Evolutionary conservation across 805 yeast genomes (phyloP).

Genomic region (Candida insectalens): DNA sequence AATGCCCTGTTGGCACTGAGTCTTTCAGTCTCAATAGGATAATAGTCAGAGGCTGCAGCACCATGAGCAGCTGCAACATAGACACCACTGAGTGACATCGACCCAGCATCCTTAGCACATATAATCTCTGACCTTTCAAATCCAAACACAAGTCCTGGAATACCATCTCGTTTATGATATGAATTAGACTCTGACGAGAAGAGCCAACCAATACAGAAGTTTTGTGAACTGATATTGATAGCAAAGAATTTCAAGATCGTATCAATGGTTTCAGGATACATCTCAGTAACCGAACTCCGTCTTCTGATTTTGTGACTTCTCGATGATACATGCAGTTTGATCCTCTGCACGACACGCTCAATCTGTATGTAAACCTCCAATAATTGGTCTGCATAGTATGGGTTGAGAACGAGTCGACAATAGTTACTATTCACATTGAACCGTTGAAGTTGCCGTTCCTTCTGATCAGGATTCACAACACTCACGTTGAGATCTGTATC

Average conservation of each 20-base stretch:
- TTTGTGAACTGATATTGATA: constrained; percentile 49
- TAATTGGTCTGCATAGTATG: constrained; percentile 25
- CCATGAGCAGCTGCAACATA: constrained; percentile 69
- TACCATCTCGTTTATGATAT: constrained; percentile 2
- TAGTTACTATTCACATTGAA: constrained; percentile 50
- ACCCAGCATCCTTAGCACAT: constrained; percentile 52
- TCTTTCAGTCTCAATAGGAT: constrained; percentile 33
- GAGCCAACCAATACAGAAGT: constrained; percentile 73
- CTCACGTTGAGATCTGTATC: constrained; percentile 38
- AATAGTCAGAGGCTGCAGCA: constrained; percentile 34
- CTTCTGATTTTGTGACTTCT: background rate
- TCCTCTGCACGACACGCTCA: background rate
- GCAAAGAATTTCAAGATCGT: constrained; percentile 31
- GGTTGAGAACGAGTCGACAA: constrained; percentile 49
- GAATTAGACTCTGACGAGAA: constrained; percentile 35
- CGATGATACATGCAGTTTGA: background rate
- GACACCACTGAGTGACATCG: constrained; percentile 57
- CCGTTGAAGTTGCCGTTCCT: constrained; percentile 25
- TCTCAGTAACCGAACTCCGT: constrained; percentile 2
- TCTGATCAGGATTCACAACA: constrained; percentile 29
- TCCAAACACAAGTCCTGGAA: constrained; percentile 72
- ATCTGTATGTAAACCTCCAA: constrained; percentile 12
- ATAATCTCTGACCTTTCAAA: constrained; percentile 65
- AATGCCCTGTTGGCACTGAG: constrained; percentile 50
- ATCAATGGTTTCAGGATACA: constrained; percentile 11